Conservation (phyloP, 2,329 filamentous ascomycete genomes). For the Hirsutella rhossiliensis region DNA sequence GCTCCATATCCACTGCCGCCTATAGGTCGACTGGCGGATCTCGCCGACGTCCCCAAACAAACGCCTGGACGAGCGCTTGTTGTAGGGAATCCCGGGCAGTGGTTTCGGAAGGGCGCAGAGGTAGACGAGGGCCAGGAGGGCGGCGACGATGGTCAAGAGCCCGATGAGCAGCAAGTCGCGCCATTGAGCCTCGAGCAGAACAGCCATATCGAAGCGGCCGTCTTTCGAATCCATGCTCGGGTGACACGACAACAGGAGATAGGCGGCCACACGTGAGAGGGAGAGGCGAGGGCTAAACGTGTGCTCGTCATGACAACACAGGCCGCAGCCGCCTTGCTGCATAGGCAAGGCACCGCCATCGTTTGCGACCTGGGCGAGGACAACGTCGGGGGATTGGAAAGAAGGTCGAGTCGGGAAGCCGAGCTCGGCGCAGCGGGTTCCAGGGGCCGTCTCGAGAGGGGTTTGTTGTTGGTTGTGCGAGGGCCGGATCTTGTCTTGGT, state of each 20-base stretch:
- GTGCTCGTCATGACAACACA: too few species aligned
- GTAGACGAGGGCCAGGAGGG: neutral
- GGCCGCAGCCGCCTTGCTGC: too few species aligned
- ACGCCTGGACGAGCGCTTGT: constrained; percentile 6
- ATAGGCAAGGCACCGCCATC: neutral
- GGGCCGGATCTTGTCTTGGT: neutral
- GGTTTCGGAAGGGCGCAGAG: constrained; percentile 8
- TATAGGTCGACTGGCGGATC: constrained; percentile 7
- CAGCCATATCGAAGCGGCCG: neutral
- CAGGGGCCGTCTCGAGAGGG: neutral
- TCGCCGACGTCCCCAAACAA: constrained; percentile 12
- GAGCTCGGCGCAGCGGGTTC: neutral
- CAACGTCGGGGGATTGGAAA: neutral
- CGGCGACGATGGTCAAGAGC: neutral
- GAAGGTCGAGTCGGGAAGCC: neutral
- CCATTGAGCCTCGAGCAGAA: neutral
- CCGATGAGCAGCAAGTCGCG: neutral
- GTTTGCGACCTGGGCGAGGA: neutral
- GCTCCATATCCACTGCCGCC: constrained; percentile 13
- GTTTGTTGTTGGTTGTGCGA: neutral
- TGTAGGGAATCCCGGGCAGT: constrained; percentile 15
- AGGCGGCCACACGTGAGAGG: too few species aligned
- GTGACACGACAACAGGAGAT: too few species aligned
- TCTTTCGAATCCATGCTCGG: neutral
- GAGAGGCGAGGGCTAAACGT: too few species aligned